Conservation (phyloP, 305 asterid species). For the Fraxinus albicans region DNA sequence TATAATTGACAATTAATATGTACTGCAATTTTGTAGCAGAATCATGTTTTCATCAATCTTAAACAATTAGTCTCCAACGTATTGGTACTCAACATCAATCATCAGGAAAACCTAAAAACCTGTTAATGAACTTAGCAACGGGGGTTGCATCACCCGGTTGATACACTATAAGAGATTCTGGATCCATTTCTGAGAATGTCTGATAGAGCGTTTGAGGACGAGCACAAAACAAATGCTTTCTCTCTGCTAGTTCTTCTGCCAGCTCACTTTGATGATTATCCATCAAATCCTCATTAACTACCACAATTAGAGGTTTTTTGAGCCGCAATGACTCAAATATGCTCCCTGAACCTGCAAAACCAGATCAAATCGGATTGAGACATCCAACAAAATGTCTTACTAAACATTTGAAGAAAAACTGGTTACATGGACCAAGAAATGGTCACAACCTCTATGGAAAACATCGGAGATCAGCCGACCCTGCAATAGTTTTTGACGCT, state of each 20-base stretch:
- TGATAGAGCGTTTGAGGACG: constrained; percentile 66
- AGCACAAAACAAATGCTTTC: constrained; percentile 83
- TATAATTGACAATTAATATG: not conserved
- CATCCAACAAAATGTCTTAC: not conserved
- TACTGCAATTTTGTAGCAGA: not conserved
- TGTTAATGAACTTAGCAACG: constrained; percentile 62
- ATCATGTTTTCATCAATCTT: not conserved
- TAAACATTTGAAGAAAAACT: not conserved
- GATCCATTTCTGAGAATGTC: constrained; percentile 58
- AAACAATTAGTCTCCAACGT: not conserved
- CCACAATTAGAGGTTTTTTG: constrained; percentile 75
- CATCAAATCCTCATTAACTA: constrained; percentile 91
- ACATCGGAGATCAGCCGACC: not conserved
- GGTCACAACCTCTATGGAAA: not conserved
- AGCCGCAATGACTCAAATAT: constrained; percentile 78
- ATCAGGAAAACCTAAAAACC: constrained; percentile 56
- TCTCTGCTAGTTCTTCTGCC: constrained; percentile 50
- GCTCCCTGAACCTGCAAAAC: constrained; percentile 83
- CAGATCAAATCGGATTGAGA: not conserved
- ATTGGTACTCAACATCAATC: constrained; percentile 34
- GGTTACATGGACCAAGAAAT: not conserved
- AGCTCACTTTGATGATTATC: constrained; percentile 88
- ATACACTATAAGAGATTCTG: constrained; percentile 57
- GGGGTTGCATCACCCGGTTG: constrained; percentile 83
- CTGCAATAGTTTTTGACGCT: not conserved